A percentile compares a stretch with the other conserved stretches of the same genome.
Evolutionary conservation across 768 basidiomycete species (phyloP).

Genomic region (Collybia sp.): DNA sequence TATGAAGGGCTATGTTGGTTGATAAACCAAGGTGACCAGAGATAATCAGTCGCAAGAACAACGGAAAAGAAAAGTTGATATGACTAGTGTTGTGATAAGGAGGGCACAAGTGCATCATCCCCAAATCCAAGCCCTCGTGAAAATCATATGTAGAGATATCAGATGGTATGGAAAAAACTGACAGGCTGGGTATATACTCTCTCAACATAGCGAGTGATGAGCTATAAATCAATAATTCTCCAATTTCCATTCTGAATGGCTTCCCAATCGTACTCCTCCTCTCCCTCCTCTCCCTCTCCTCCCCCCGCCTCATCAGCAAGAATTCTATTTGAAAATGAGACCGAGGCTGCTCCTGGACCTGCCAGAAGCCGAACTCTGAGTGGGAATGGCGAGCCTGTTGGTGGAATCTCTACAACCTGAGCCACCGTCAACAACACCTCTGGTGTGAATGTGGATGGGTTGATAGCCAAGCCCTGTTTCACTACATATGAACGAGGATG

Average conservation of each 20-base stretch:
- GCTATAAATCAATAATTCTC: slow-evolving; percentile 11
- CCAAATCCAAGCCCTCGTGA: too few relatives aligned
- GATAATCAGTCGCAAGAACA: too few relatives aligned
- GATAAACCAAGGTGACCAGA: too few relatives aligned
- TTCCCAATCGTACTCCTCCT: slow-evolving; percentile 16
- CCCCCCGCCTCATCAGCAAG: slow-evolving; percentile 3
- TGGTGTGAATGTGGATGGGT: slow-evolving; percentile 54
- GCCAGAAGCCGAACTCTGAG: slow-evolving; percentile 13
- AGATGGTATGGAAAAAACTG: too few relatives aligned
- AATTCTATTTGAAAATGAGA: slow-evolving; percentile 17
- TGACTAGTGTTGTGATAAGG: too few relatives aligned
- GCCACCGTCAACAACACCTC: slow-evolving; percentile 50
- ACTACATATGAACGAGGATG: neutral
- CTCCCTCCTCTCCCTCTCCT: slow-evolving; percentile 13
- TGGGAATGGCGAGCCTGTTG: slow-evolving; percentile 5
- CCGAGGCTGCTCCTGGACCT: slow-evolving; percentile 10
- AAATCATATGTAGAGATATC: too few relatives aligned
- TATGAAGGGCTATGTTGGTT: too few relatives aligned
- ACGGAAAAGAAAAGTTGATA: too few relatives aligned
- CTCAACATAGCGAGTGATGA: neutral
- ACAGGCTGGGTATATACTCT: too few relatives aligned
- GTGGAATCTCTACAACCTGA: slow-evolving; percentile 22
- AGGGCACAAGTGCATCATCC: too few relatives aligned
- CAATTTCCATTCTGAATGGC: slow-evolving; percentile 15
- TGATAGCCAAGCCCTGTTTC: slow-evolving; percentile 52